phyloP scores from a whole-genome alignment of 306 rosid genomes.

The Cicer yamashitae region DNA sequence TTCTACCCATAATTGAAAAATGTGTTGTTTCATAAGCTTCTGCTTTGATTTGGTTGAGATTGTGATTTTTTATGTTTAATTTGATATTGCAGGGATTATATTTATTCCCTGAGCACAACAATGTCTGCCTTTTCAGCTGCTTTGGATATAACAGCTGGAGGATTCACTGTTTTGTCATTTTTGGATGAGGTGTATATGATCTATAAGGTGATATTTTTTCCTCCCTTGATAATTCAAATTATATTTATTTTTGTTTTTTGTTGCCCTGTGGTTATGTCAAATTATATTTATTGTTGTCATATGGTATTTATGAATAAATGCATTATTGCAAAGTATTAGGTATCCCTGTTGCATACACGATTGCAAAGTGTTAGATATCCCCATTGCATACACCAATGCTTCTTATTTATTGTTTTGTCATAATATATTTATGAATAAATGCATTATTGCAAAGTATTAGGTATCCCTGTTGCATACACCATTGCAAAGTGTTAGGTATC shows the following conservation, averaged over 20 bases:
- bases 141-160: slow-evolving; percentile 57
- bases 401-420: slow-evolving; percentile 24
- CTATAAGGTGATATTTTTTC: slow-evolving; percentile 60
- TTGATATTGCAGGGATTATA: slow-evolving; percentile 68
- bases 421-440: slow-evolving; percentile 18
- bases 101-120: slow-evolving; percentile 70
- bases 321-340: slow-evolving; percentile 17
- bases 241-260: slow-evolving; percentile 5
- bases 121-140: slow-evolving; percentile 62
- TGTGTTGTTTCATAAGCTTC: slow-evolving; percentile 37
- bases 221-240: slow-evolving; percentile 30
- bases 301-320: slow-evolving; percentile 20
- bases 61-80: slow-evolving; percentile 38
- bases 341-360: neutral
- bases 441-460: slow-evolving; percentile 17
- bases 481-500: neutral
- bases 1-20: slow-evolving; percentile 19
- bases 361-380: too few relatives aligned
- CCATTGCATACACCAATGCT: neutral
- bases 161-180: slow-evolving; percentile 69
- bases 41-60: slow-evolving; percentile 51
- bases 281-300: slow-evolving; percentile 35
- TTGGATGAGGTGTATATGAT: slow-evolving; percentile 77
- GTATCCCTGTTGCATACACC: neutral
- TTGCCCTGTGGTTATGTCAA: neutral